These are phyloP conservation scores for Bremia lactucae DNA, from an alignment of 352 stramenopile genomes.

Conservation along the genomic window DNA sequence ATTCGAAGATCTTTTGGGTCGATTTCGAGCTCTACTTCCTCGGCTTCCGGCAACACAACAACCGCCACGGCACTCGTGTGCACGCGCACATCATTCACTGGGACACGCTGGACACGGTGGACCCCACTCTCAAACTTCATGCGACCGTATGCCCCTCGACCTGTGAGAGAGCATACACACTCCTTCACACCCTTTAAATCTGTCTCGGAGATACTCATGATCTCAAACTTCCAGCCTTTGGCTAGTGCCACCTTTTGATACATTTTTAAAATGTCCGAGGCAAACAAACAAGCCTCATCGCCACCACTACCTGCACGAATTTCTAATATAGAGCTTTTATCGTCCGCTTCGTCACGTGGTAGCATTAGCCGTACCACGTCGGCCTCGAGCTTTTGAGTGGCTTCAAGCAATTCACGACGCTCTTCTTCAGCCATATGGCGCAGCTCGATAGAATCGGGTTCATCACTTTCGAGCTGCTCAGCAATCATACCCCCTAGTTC, in stretches of 20 bases:
- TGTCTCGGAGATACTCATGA: conserved; percentile 79
- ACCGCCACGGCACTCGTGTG: conserved; percentile 98
- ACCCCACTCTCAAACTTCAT: conserved; percentile 98
- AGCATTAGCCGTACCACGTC: conserved; percentile 70
- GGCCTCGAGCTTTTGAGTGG: conserved; percentile 44
- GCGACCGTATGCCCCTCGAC: conserved; percentile 88
- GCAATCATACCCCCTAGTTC: conserved; percentile 83
- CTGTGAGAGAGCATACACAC: conserved; percentile 58
- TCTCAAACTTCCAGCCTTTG: conserved; percentile 87
- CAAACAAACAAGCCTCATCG: conserved; percentile 95
- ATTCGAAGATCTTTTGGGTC: conserved; percentile 94
- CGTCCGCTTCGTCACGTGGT: conserved; percentile 81
- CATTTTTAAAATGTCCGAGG: conserved; percentile 88
- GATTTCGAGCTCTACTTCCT: conserved; percentile 83
- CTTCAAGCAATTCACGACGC: conserved; percentile 42
- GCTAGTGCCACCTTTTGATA: conserved; percentile 81
- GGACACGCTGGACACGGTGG: conserved; percentile 96
- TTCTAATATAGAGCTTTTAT: conserved; percentile 96
- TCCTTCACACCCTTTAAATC: conserved; percentile 81
- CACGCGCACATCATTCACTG: conserved; percentile 92
- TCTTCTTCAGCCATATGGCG: conserved; percentile 69
- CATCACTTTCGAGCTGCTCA: conserved; percentile 35
- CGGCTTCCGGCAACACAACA: conserved; percentile 89
- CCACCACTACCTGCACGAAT: conserved; percentile 93
- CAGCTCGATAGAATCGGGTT: conserved; percentile 48